Base-by-base conservation (phyloP, 2,329 filamentous ascomycete genomes). In the Penicillium decumbens region DNA sequence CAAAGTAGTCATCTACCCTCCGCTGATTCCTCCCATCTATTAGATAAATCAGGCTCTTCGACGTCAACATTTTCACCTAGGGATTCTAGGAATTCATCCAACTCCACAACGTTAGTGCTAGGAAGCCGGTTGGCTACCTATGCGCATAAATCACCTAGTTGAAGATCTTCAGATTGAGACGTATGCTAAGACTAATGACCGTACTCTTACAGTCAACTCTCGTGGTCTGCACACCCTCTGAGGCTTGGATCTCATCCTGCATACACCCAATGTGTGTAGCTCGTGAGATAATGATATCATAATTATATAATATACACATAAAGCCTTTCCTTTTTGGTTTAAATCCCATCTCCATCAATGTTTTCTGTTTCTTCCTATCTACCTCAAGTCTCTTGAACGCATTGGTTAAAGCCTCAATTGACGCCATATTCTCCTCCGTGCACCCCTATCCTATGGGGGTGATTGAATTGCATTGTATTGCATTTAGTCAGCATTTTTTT, bases 301-400 rank as follows among this genome's bases (percentile, higher is more conserved):
- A 8, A 9, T 29, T 9, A 32, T 15, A 15, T 32, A n/a, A 32
- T 15, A 13, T 32, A 15, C 13, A 32, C 13, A 32, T 7, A 13
- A 32, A n/a, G 13, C 13, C 15, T 32, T 32, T 7, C 30, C 42
- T 37, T 37, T 44, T 44, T 41, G 15, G 37, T 46, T 20, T 41
- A 33, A 41, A 46, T 24, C 28, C 44, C 28, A 39, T 45, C 43
- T 45, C 43, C 32, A 45, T 15, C 43, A 45, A 39, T 39, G 43
- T 45, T 24, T 45, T 45, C 43, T 33, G 37, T 41, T 24, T 46
- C 44, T 41, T 46, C 44, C 44, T 37, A 41, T 41, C 27, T 41
- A 46, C 44, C 44, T 41, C 44, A 41, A 46, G 37, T 12, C 35
- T 46, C 44, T 41, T 41, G 20, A 27, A 41, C 10, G 44, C 28